Evolutionary conservation across 2,329 filamentous ascomycete genomes (phyloP), one percentile per base, ranked within the genome.

Genomic region (Colletotrichum tropicale): DNA sequence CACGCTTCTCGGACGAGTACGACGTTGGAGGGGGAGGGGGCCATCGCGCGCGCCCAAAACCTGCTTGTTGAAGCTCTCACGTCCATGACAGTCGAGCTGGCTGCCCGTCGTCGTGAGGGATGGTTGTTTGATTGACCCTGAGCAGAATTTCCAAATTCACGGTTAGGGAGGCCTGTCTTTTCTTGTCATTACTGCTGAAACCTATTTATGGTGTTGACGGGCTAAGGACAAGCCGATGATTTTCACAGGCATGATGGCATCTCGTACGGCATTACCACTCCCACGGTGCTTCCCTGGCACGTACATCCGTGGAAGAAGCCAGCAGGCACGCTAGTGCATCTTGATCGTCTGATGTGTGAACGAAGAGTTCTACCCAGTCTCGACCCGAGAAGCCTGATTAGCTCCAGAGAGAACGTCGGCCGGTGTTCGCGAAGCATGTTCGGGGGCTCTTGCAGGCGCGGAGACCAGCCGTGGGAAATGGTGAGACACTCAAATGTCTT

Each of bases 351-450:
- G 70, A 73, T 75, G 28, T 68, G 34, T 16, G 36, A n/a, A 64
- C 15, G 15, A 24, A 64, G 55, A 72, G 52, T 26, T 55, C n/a
- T 34, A 26, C 16, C 55, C 67, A 13, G 21, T 24, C 32, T 36
- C 55, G 56, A 72, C 52, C 70, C 69, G 62, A 56, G 32, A 48
- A 36, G 55, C 43, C 69, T 62, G 38, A 61, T 67, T 34, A 43
- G 62, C 56, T 43, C 69, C 18, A 48, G 24, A 30, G 24, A 67
- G 61, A 60, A 60, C 56, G 28, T 67, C 55, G 38, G 55, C n/a
- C 43, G 55, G 62, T 34, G 69, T 75, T 75, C 73, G 62, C 55
- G 72, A 75, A 71, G 68, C 61, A 66, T 75, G 72, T 75, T 75
- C 68, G 62, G 58, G 52, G 24, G 18, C 69, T 62, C 73, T 34